Evolutionary conservation across 192 early-diverging fungal genomes (phyloP), one percentile per base, ranked within the genome.

Genomic region (Entrophospora sp.): DNA sequence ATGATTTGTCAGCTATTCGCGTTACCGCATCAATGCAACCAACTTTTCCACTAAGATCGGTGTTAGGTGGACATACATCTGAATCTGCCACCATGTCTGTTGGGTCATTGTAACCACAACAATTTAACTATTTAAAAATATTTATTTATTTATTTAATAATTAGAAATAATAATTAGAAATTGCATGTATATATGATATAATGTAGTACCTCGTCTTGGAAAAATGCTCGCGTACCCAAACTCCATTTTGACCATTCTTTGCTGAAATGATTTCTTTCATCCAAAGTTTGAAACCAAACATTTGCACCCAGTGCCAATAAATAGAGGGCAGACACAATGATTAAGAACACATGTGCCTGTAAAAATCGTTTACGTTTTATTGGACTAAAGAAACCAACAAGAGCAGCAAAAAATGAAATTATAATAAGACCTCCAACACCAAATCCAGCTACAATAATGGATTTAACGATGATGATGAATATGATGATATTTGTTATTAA

Each of bases 261-360:
- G n/a, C 49, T 31, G 46, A 62, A 73, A 5, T 64, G 35, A 44
- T 52, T 45, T 34, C 71, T 55, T 70, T 73, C 73, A 9, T 72
- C 51, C 24, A 77, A 61, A 27, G 75, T 73, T 53, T 64, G 67
- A 67, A 77, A 77, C 75, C 75, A 77, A 56, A 77, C 71, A 5
- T 46, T 35, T 7, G 66, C 75, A 35, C 75, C 75, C 12, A 77
- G 27, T 9, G 49, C 57, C 57, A 77, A 35, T 35, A 73, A 61
- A n/a, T 66, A 69, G 16, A 62, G 0, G 37, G 69, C 44, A 31
- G 61, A 22, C 8, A 64, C 12, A 34, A 64, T 30, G 35, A 64
- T 36, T 12, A 64, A 24, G 25, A 64, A 20, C 27, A n/a, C 42
- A 27, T 64, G 61, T 24, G 25, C 6, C 5, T 27, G 13, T 13